A percentile compares a stretch with the other conserved stretches of the same genome.
Evolutionary conservation across 208 protist species (phyloP).

Genomic region (Trypanosoma brucei): DNA sequence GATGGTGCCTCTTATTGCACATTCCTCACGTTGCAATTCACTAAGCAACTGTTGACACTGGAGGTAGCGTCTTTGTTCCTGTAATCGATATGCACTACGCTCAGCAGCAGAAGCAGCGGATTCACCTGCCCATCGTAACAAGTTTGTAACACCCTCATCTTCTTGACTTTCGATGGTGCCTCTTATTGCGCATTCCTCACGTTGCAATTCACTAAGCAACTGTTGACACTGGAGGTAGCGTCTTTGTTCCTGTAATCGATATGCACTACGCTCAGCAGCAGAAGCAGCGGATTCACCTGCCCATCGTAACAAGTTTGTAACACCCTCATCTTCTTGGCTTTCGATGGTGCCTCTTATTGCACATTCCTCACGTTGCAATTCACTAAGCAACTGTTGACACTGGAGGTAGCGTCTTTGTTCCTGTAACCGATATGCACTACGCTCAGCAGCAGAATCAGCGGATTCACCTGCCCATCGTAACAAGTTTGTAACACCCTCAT

Average conservation of each 20-base stretch:
- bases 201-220: neutral
- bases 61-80: too few relatives aligned
- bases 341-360: neutral
- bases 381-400: neutral
- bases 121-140: neutral
- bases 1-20: neutral
- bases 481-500: neutral
- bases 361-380: conserved; percentile 1
- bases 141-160: neutral
- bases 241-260: neutral
- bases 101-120: neutral
- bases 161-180: conserved; percentile 2
- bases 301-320: neutral
- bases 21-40: conserved; percentile 1
- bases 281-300: neutral
- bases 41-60: neutral
- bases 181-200: neutral
- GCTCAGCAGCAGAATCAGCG: neutral
- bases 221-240: neutral
- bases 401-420: neutral
- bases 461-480: too few relatives aligned
- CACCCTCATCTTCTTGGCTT: conserved; percentile 1
- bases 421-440: neutral
- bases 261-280: neutral
- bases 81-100: neutral